Conservation (phyloP, 139 green algal genomes). For the Pycnococcus provasolii region DNA sequence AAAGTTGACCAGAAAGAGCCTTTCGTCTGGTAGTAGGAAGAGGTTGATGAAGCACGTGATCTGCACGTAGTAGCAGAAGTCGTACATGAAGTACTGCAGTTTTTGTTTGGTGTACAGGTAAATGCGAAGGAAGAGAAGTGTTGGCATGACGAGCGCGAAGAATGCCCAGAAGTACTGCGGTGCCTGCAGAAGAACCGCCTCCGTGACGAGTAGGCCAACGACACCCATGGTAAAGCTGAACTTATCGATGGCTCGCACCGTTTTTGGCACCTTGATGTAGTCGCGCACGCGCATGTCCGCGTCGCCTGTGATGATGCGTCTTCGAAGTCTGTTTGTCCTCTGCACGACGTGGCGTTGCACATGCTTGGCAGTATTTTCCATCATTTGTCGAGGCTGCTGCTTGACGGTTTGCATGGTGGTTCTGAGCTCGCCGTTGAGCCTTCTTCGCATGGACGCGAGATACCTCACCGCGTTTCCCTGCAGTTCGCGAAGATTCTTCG, state of each 20-base stretch:
- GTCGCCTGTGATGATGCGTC: background rate
- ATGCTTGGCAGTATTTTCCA: too few relatives aligned
- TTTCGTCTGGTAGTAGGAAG: background rate
- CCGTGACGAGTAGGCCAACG: constrained; percentile 7
- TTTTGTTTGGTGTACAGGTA: background rate
- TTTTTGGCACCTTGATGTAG: constrained; percentile 10
- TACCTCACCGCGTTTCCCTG: too few relatives aligned
- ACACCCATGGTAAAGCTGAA: constrained; percentile 1
- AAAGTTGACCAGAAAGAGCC: constrained; percentile 9
- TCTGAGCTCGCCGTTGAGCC: too few relatives aligned
- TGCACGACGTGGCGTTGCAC: too few relatives aligned
- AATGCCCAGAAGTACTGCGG: constrained; percentile 12
- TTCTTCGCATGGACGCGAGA: too few relatives aligned
- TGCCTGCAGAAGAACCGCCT: background rate
- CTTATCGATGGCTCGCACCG: constrained; percentile 11
- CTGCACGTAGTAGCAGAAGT: constrained; percentile 21
- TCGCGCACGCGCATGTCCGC: constrained; percentile 6
- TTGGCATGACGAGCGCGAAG: background rate
- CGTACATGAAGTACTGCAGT: constrained; percentile 13
- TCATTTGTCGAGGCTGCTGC: too few relatives aligned
- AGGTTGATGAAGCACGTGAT: background rate
- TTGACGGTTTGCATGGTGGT: too few relatives aligned
- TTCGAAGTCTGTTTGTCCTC: too few relatives aligned
- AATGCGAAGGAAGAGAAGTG: background rate
- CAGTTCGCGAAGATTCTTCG: too few relatives aligned